A percentile compares a stretch with the other conserved stretches of the same genome.
Evolutionary conservation across 2,329 filamentous ascomycete genomes (phyloP).

Genomic region (Fusarium camptoceras): DNA sequence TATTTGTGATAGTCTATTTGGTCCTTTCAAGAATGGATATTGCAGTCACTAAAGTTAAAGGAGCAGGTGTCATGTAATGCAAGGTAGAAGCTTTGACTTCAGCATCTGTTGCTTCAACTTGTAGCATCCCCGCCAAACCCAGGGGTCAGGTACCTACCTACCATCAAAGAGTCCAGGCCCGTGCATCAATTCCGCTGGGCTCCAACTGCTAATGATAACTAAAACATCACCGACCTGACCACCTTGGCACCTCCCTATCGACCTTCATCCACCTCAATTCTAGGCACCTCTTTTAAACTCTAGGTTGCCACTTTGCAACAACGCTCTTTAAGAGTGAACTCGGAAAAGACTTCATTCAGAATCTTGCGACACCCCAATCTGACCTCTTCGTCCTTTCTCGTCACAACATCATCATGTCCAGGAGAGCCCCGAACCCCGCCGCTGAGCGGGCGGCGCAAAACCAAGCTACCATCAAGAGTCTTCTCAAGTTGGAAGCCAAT

Average conservation of each 20-base stretch:
- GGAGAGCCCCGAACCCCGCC: slow-evolving; percentile 79
- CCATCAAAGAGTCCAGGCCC: slow-evolving; percentile 6
- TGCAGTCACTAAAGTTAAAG: not conserved
- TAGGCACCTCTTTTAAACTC: slow-evolving; percentile 32
- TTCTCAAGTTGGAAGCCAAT: slow-evolving; percentile 94
- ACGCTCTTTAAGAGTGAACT: slow-evolving; percentile 16
- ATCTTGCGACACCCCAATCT: not conserved
- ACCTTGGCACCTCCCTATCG: slow-evolving; percentile 48
- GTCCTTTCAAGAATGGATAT: not conserved
- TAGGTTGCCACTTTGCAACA: slow-evolving; percentile 45
- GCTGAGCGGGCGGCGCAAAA: slow-evolving; percentile 94
- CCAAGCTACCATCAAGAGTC: slow-evolving; percentile 90
- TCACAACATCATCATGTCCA: slow-evolving; percentile 71
- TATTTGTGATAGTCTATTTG: not conserved
- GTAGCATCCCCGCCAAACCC: slow-evolving; percentile 16
- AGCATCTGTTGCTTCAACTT: slow-evolving; percentile 15
- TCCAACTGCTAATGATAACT: slow-evolving; percentile 30
- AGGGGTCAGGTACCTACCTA: slow-evolving; percentile 40
- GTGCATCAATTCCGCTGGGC: slow-evolving; percentile 40
- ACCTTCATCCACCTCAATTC: slow-evolving; percentile 25
- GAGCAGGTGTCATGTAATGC: slow-evolving; percentile 2
- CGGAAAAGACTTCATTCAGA: not conserved
- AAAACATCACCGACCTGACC: slow-evolving; percentile 39
- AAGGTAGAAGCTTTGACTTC: slow-evolving; percentile 5
- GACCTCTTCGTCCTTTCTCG: not conserved